A percentile compares a stretch with the other conserved stretches of the same genome.
phyloP scores from a whole-genome alignment of 2,329 filamentous ascomycete species.

The Fusarium albidum region DNA sequence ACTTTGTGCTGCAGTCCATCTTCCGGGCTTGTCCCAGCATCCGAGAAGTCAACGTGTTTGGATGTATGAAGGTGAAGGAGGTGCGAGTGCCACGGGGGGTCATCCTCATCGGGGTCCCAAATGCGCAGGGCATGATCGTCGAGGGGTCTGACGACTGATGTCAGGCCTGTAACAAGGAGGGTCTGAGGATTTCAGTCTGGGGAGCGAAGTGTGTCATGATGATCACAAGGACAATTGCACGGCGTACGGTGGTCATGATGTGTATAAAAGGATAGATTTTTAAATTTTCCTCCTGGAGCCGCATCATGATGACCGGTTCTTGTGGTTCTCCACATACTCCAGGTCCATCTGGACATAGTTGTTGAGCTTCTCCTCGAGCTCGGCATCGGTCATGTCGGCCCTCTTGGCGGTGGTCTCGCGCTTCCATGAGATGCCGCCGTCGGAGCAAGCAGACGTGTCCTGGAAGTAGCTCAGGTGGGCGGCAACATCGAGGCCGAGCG shows the following conservation, averaged over 20 bases:
- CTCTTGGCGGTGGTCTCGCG: conserved; percentile 33
- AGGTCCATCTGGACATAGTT: conserved; percentile 47
- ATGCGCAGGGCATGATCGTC: conserved; percentile 67
- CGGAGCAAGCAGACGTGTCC: conserved; percentile 50
- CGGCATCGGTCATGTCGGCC: conserved; percentile 40
- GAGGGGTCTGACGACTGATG: conserved; percentile 49
- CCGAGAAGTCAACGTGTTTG: conserved; percentile 68
- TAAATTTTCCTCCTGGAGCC: too few species aligned
- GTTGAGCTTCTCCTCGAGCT: conserved; percentile 50
- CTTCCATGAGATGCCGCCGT: conserved; percentile 38
- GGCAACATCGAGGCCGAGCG: conserved; percentile 51
- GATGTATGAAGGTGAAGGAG: conserved; percentile 68
- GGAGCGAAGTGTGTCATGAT: conserved; percentile 1
- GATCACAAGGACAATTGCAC: conserved; percentile 2
- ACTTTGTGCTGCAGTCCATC: conserved; percentile 69
- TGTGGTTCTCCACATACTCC: conserved; percentile 37
- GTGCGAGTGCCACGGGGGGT: conserved; percentile 62
- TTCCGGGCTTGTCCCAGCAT: conserved; percentile 71
- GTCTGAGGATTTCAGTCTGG: conserved; percentile 7
- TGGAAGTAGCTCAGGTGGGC: conserved; percentile 61
- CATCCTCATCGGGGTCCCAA: conserved; percentile 66
- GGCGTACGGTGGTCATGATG: conserved; percentile 14
- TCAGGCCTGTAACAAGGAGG: neutral
- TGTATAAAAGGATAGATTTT: conserved; percentile 1
- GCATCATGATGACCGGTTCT: conserved; percentile 15